Base-by-base conservation (phyloP, 2,329 filamentous ascomycete species). In the Scedosporium minutisporum region DNA sequence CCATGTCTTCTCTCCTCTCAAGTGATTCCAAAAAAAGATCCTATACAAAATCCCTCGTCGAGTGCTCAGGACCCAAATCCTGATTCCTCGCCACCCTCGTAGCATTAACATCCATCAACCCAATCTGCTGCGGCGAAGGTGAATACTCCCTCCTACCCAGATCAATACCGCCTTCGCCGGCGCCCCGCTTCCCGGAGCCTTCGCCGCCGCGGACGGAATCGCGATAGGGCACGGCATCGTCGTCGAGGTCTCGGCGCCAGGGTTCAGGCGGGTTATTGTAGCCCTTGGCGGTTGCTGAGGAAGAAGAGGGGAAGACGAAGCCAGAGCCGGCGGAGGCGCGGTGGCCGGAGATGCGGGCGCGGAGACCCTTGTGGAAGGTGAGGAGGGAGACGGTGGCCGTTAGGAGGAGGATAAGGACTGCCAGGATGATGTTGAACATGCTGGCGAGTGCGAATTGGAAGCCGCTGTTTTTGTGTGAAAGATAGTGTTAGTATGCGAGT, bases 391-490 rank as follows among this genome's bases (percentile, higher is more conserved):
- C 69, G 38, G 73, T 70, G 4, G 81, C 70, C 64, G 78, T 69
- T 44, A 80, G 59, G 57, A 80, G 71, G 58, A 83, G 71, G 38
- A 82, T 70, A 38, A 82, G 69, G 25, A 75, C 78, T 7, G 78
- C 75, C n/a, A 84, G 76, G 41, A 79, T 73, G 67, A 76, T 78
- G 65, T 79, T 75, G 63, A 77, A 79, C 57, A 70, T 71, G n/a
- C 74, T 67, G 61, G 81, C 80, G 14, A 79, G 72, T 2, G 84
- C 83, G 61, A 87, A 80, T 0, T 77, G 76, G 68, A 87, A 86
- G 25, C 85, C 85, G 4, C 81, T 84, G n/a, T 16, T 14, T 14
- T 14, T 14, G 2, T 5, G 53, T 6, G 6, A 16, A 29, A 25
- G 16, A 14, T 4, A 6, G 41, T 23, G 53, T 57, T 48, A 57